Percentiles rank a stretch among this genome's conserved stretches.
Evolutionary conservation across 495 filamentous ascomycete genomes (phyloP).

Genomic region (Thozetella sp.): DNA sequence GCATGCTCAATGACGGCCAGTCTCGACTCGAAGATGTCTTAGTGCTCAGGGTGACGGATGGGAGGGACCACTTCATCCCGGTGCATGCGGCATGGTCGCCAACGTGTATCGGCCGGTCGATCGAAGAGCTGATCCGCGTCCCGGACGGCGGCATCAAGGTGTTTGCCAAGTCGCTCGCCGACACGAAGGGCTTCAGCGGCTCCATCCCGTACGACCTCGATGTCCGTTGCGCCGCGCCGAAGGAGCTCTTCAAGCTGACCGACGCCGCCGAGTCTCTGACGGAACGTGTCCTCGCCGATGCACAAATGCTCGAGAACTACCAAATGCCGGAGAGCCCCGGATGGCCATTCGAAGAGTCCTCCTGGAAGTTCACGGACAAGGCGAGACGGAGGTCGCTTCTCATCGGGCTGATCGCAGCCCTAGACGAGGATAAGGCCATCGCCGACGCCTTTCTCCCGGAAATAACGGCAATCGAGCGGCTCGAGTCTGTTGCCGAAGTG

Average conservation of each 20-base stretch:
- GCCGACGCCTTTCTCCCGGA: conserved; percentile 59
- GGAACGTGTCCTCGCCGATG: conserved; percentile 78
- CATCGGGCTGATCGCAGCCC: conserved; percentile 58
- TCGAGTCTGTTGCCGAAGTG: conserved; percentile 70
- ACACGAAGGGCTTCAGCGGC: conserved; percentile 21
- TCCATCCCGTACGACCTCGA: conserved; percentile 45
- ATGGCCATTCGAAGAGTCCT: conserved; percentile 74
- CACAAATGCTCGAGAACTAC: conserved; percentile 75
- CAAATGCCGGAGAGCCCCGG: conserved; percentile 53
- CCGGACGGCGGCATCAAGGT: conserved; percentile 73
- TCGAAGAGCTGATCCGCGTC: conserved; percentile 82
- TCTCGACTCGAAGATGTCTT: conserved; percentile 79
- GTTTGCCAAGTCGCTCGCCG: conserved; percentile 30
- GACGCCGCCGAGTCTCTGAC: conserved; percentile 76
- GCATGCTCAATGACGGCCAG: conserved; percentile 69
- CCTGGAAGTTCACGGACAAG: conserved; percentile 30
- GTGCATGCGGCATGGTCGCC: conserved; percentile 77
- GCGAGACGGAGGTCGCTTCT: conserved; percentile 23
- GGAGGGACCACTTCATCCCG: conserved; percentile 90
- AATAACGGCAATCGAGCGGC: conserved; percentile 57
- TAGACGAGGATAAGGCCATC: conserved; percentile 69
- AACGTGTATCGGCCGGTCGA: conserved; percentile 78
- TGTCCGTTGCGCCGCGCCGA: conserved; percentile 58
- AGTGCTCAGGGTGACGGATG: conserved; percentile 81
- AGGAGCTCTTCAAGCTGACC: conserved; percentile 86